phyloP scores from a whole-genome alignment of 2,329 filamentous ascomycete species.

The Aspergillus costaricaensis region DNA sequence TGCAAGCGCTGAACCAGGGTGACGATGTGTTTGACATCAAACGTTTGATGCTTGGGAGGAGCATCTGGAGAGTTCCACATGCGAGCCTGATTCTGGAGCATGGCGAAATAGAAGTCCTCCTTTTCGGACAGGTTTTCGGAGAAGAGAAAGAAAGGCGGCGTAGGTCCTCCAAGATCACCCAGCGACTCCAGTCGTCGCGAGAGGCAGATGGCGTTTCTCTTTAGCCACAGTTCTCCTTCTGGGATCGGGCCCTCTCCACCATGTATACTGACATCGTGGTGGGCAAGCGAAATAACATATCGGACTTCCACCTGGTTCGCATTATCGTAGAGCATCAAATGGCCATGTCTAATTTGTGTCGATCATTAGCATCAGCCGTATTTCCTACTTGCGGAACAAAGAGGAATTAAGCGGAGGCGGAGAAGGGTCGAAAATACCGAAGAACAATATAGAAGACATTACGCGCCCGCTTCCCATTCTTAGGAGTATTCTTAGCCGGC shows the following conservation, averaged over 20 bases:
- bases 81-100: constrained; percentile 81
- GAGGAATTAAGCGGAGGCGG: neutral
- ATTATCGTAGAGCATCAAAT: constrained; percentile 97
- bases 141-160: constrained; percentile 90
- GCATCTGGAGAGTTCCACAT: constrained; percentile 58
- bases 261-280: constrained; percentile 80
- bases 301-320: constrained; percentile 92
- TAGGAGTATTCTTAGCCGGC: constrained; percentile 51
- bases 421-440: constrained; percentile 57
- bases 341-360: constrained; percentile 68
- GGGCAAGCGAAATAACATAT: constrained; percentile 88
- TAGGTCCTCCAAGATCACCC: constrained; percentile 57
- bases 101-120: constrained; percentile 95
- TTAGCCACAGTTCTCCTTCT: constrained; percentile 94
- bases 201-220: constrained; percentile 84
- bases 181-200: constrained; percentile 62
- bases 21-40: constrained; percentile 84
- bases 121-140: constrained; percentile 95
- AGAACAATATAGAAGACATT: constrained; percentile 94
- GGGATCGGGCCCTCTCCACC: constrained; percentile 76
- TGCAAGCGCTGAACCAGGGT: constrained; percentile 87
- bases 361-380: constrained; percentile 19
- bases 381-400: neutral
- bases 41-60: constrained; percentile 70
- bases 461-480: constrained; percentile 62